Percentiles rank a stretch among this genome's conserved stretches.
Evolutionary conservation across 2,329 filamentous ascomycete genomes (phyloP).

Genomic region (Parastagonospora nodorum): DNA sequence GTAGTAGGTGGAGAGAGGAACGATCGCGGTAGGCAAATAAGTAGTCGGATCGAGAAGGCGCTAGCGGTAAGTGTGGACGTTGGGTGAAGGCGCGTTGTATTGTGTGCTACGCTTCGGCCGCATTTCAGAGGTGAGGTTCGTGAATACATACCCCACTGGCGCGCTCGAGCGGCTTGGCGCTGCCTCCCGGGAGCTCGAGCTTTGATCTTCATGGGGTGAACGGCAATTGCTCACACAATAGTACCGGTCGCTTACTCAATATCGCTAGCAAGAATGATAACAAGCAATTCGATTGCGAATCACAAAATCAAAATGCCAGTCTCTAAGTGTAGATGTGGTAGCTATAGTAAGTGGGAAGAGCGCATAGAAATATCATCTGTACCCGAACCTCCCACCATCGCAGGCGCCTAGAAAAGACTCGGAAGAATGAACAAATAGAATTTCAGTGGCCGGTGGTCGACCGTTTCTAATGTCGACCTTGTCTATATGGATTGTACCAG

Average conservation of each 20-base stretch:
- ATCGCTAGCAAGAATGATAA: not conserved
- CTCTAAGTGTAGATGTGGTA: no score
- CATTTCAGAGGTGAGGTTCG: slow-evolving; percentile 33
- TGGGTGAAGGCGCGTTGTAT: slow-evolving; percentile 20
- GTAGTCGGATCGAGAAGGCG: slow-evolving; percentile 12
- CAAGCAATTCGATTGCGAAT: not conserved
- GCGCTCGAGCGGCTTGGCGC: slow-evolving; percentile 27
- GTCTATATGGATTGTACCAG: no score
- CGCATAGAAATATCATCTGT: no score
- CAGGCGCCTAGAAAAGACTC: no score
- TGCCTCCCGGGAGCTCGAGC: slow-evolving; percentile 29
- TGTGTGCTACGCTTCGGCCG: slow-evolving; percentile 18
- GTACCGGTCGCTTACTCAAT: not conserved
- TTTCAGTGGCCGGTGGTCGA: no score
- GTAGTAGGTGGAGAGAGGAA: slow-evolving; percentile 5
- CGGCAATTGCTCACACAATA: not conserved
- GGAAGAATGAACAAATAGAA: no score
- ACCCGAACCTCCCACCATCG: no score
- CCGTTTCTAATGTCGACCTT: no score
- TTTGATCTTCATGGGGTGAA: slow-evolving; percentile 20
- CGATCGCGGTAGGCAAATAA: slow-evolving; percentile 9
- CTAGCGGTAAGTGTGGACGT: slow-evolving; percentile 9
- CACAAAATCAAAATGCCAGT: not conserved
- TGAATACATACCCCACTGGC: slow-evolving; percentile 26
- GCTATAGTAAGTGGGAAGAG: no score